Evolutionary conservation across 2,329 filamentous ascomycete species (phyloP).

Genomic region (Scytalidium sp.): DNA sequence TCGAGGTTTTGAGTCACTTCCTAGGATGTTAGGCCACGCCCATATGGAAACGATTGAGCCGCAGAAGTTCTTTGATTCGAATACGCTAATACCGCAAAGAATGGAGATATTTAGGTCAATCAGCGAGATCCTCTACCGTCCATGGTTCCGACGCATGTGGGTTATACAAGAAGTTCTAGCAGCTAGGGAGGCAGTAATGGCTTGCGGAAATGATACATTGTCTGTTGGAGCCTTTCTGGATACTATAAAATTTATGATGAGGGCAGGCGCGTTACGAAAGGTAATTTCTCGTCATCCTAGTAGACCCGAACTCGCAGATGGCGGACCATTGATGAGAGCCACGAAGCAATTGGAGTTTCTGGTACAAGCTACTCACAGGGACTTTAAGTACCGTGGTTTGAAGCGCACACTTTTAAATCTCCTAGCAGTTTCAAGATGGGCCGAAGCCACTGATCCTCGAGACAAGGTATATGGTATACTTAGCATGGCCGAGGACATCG

Average conservation of each 20-base stretch:
- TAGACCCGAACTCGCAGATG: not conserved
- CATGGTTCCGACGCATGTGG: slow-evolving; percentile 7
- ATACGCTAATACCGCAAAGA: not conserved
- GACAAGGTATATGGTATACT: not conserved
- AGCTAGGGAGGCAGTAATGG: slow-evolving; percentile 1
- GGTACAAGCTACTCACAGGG: not conserved
- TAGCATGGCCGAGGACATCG: not conserved
- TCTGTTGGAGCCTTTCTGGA: not conserved
- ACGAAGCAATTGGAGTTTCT: not conserved
- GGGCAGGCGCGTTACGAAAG: not conserved
- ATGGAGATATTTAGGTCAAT: not conserved
- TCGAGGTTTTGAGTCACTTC: not conserved
- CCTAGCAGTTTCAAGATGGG: not conserved
- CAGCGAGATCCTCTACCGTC: not conserved
- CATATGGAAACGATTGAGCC: not conserved
- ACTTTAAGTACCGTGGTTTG: not conserved
- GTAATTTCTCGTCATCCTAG: not conserved
- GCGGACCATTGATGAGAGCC: not conserved
- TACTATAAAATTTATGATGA: not conserved
- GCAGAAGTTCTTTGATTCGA: not conserved
- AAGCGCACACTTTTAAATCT: not conserved
- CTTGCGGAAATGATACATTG: not conserved
- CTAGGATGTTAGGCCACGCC: not conserved
- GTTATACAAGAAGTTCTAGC: slow-evolving; percentile 5
- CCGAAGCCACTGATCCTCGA: not conserved